Conservation (phyloP, 2,329 filamentous ascomycete species). For the Fonsecaea pedrosoi region DNA sequence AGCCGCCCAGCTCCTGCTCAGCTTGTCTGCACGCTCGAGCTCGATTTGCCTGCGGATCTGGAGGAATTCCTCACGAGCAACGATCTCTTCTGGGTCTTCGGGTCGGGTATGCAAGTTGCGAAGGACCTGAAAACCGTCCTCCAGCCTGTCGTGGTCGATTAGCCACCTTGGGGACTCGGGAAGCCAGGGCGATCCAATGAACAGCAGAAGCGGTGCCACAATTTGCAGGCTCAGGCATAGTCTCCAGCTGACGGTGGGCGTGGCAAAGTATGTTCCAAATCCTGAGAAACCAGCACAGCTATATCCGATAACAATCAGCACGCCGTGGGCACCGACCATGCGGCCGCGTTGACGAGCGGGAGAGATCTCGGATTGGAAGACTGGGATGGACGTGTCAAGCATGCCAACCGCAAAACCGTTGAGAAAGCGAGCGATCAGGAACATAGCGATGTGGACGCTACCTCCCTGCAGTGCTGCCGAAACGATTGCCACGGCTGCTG, state of each 20-base stretch:
- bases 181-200: constrained; percentile 20
- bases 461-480: constrained; percentile 24
- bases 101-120: constrained; percentile 51
- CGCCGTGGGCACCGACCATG: constrained; percentile 25
- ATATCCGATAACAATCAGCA: constrained; percentile 20
- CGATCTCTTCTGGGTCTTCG: constrained; percentile 47
- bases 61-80: constrained; percentile 50
- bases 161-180: constrained; percentile 23
- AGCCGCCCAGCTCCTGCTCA: constrained; percentile 4
- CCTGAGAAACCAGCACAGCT: constrained; percentile 5
- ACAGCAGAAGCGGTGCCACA: constrained; percentile 22
- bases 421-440: constrained; percentile 22
- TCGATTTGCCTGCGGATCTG: constrained; percentile 37
- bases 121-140: constrained; percentile 38
- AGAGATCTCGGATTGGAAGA: constrained; percentile 25
- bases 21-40: constrained; percentile 9
- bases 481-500: constrained; percentile 18
- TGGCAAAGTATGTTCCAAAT: constrained; percentile 17
- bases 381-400: constrained; percentile 18
- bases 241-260: constrained; percentile 11
- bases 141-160: constrained; percentile 13
- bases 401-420: constrained; percentile 21
- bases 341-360: constrained; percentile 17
- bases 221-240: constrained; percentile 14
- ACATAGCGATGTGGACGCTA: constrained; percentile 23